Evolutionary conservation across 768 basidiomycete genomes (phyloP).

Genomic region (Leccinum boreale): DNA sequence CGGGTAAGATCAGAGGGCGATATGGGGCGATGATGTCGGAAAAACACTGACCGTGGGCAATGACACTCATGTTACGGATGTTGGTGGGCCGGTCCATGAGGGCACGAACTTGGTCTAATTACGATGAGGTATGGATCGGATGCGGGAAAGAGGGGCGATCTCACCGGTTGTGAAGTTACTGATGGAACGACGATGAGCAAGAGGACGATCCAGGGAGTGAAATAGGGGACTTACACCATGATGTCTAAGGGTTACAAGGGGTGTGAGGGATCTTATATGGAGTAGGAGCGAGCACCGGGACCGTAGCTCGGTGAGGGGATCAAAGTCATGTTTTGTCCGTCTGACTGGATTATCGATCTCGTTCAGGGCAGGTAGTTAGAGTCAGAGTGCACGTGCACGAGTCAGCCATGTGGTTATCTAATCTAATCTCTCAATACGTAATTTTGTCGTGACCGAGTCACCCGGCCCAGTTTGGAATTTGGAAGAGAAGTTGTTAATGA

Average conservation of each 20-base stretch:
- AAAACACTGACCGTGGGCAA: constrained; percentile 74
- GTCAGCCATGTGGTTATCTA: constrained; percentile 13
- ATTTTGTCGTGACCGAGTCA: constrained; percentile 12
- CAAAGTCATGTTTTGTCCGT: constrained; percentile 13
- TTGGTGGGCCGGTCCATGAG: constrained; percentile 91
- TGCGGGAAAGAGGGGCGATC: constrained; percentile 26
- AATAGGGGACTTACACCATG: constrained; percentile 72
- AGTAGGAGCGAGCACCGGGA: constrained; percentile 18
- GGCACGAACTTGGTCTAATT: constrained; percentile 75
- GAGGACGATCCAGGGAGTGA: constrained; percentile 1
- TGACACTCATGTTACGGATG: constrained; percentile 94
- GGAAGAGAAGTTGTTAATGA: constrained; percentile 1
- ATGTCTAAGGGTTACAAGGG: constrained; percentile 45
- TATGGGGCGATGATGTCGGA: constrained; percentile 7
- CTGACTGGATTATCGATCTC: constrained; percentile 40
- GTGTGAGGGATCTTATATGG: background rate
- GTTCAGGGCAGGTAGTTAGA: constrained; percentile 40
- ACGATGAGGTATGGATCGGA: constrained; percentile 3
- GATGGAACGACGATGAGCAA: constrained; percentile 34
- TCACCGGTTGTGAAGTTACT: constrained; percentile 89
- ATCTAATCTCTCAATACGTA: constrained; percentile 4
- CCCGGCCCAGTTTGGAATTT: background rate
- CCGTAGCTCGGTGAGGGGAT: constrained; percentile 19
- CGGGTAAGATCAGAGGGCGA: constrained; percentile 19
- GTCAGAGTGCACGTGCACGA: background rate